Conservation (phyloP, 2,329 filamentous ascomycete genomes). For the Chrysoporthe austroafricana region DNA sequence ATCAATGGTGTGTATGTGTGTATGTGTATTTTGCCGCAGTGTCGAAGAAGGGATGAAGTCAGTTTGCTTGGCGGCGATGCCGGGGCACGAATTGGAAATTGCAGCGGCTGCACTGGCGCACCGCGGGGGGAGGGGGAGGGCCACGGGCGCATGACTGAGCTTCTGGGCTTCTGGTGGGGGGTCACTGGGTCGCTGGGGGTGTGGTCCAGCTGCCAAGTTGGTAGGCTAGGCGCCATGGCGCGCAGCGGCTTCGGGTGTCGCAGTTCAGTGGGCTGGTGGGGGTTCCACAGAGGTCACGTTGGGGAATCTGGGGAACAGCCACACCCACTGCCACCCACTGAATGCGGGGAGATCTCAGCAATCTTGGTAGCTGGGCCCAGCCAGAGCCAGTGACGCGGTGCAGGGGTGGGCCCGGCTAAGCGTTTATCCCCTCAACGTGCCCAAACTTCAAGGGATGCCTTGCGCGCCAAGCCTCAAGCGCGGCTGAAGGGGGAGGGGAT, state of each 20-base stretch:
- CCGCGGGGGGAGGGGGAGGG: not conserved
- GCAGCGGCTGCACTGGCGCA: constrained; percentile 5
- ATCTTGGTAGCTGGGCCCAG: not conserved
- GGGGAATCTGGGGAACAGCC: constrained; percentile 21
- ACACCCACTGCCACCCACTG: constrained; percentile 3
- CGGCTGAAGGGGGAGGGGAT: not conserved
- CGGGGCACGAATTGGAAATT: constrained; percentile 6
- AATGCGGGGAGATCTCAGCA: constrained; percentile 8
- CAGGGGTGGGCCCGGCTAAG: not conserved
- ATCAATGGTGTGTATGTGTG: not conserved
- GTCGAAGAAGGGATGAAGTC: no score
- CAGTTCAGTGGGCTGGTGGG: not conserved
- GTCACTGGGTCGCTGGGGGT: not conserved
- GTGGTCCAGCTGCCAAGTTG: not conserved
- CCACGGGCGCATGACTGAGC: no score
- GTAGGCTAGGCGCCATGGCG: not conserved
- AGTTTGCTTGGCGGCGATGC: not conserved
- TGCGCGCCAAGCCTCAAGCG: not conserved
- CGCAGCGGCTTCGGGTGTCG: not conserved
- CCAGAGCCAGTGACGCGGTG: no score
- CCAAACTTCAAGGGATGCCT: not conserved
- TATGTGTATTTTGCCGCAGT: constrained; percentile 8
- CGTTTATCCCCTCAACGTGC: not conserved
- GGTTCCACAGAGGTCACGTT: not conserved
- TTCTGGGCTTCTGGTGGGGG: not conserved